Percentiles rank a stretch among this genome's conserved stretches.
phyloP scores from a whole-genome alignment of 805 yeast species.

The Spathaspora arborariae region DNA sequence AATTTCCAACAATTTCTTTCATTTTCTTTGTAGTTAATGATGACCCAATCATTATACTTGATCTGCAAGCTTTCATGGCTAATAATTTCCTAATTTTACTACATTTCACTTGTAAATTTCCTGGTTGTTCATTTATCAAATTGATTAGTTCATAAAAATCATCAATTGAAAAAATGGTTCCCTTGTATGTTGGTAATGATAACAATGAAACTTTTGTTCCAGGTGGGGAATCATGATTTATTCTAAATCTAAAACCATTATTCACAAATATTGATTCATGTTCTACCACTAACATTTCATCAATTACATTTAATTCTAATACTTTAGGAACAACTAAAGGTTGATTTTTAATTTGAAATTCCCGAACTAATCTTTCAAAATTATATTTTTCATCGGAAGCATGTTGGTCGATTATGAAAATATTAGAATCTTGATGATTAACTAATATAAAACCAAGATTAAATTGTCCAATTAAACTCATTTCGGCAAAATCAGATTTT shows the following conservation, averaged over 20 bases:
- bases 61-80: slow-evolving; percentile 94
- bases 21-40: slow-evolving; percentile 56
- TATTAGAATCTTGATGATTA: slow-evolving; percentile 41
- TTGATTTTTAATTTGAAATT: slow-evolving; percentile 56
- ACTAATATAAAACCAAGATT: slow-evolving; percentile 92
- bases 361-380: slow-evolving; percentile 63
- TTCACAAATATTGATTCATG: slow-evolving; percentile 51
- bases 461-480: slow-evolving; percentile 90
- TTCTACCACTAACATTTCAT: slow-evolving; percentile 68
- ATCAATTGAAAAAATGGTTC: slow-evolving; percentile 57
- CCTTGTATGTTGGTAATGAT: slow-evolving; percentile 72
- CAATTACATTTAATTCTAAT: slow-evolving; percentile 71
- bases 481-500: slow-evolving; percentile 67
- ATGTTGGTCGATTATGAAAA: slow-evolving; percentile 93
- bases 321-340: slow-evolving; percentile 57
- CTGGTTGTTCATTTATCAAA: slow-evolving; percentile 32
- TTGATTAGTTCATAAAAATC: slow-evolving; percentile 80
- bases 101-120: slow-evolving; percentile 45
- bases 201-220: slow-evolving; percentile 54
- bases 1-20: slow-evolving; percentile 62
- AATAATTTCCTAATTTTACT: slow-evolving; percentile 78
- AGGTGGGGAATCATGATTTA: slow-evolving; percentile 48
- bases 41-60: slow-evolving; percentile 91
- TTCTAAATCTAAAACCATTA: slow-evolving; percentile 71
- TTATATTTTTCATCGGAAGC: slow-evolving; percentile 96